Base-by-base conservation (phyloP, 148 eudicot species). In the Rhododendron ferrugineum region DNA sequence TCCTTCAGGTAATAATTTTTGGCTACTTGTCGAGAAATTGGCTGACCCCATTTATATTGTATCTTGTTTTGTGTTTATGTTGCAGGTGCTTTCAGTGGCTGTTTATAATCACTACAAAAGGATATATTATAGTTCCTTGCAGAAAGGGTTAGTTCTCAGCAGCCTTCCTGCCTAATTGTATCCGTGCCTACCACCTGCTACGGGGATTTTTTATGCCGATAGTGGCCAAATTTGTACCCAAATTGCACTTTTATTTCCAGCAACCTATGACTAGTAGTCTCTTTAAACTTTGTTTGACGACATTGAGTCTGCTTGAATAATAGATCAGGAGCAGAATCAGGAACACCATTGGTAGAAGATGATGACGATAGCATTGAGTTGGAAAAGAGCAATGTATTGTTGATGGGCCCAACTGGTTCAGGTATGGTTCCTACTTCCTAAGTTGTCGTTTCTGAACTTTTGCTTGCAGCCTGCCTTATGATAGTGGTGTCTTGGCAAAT, bases 331-430 rank as follows among this genome's bases (percentile, higher is more conserved):
- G 92, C 88, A 82, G 93, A 93, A 85, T 84, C 93, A 37, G 81
- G 85, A 78, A n/a, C 42, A 82, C 52, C 85, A 66, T 85, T 42
- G 66, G 78, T 86, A 54, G 89, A 88, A 77, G 91, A 91, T 91
- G 92, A 93, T 87, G 98, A 92, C 50, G 91, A 92, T 40, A 89
- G 92, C 80, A 96, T 96, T 70, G 98, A 96, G 78, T 86, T 96
- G 79, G 98, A 96, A 75, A 96, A 96, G 88, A 94, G 98, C 90
- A 96, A 96, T 89, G 95, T 96, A 40, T 89, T 96, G 64, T 82
- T 96, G 88, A 96, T 96, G 96, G 98, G 98, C 62, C 98, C 98
- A 86, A 96, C 98, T 89, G 98, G 98, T 80, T 94, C 98, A 84
- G 98, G 98, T 93, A 89, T 64, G 82, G 54, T 86, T 54, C 32